phyloP scores from a whole-genome alignment of 1,284 basidiomycete species.

The Ustilago tritici region DNA sequence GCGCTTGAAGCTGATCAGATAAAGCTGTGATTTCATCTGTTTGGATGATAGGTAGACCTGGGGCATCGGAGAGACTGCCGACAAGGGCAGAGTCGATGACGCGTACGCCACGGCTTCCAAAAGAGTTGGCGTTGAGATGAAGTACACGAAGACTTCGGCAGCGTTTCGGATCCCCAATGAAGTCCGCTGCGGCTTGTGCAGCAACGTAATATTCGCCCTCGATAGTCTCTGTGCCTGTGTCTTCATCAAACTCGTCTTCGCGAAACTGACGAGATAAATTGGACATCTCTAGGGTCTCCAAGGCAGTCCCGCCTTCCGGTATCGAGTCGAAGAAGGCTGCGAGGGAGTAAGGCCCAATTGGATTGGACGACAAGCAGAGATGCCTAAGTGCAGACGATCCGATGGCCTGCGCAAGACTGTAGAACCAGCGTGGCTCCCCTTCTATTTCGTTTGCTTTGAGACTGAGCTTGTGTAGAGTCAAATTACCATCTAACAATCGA shows the following conservation, averaged over 20 bases:
- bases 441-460: constrained; percentile 22
- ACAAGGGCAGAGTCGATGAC: constrained; percentile 18
- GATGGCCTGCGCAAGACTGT: constrained; percentile 9
- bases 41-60: too few species aligned
- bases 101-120: constrained; percentile 23
- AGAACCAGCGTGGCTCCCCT: not conserved
- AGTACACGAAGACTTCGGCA: constrained; percentile 22
- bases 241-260: not conserved
- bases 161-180: constrained; percentile 27
- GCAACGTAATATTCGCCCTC: constrained; percentile 1
- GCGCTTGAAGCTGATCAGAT: not conserved
- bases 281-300: constrained; percentile 21
- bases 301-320: constrained; percentile 18
- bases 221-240: not conserved
- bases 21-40: too few species aligned
- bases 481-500: constrained; percentile 18
- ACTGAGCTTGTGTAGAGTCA: constrained; percentile 12
- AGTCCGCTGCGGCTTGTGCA: constrained; percentile 21
- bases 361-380: constrained; percentile 22
- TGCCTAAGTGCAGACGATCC: constrained; percentile 16
- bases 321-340: constrained; percentile 38
- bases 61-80: not conserved
- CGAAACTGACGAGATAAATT: not conserved
- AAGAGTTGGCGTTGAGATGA: constrained; percentile 28
- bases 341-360: constrained; percentile 17